phyloP scores from a whole-genome alignment of 495 filamentous ascomycete species.

The Lentithecium fluviatile region DNA sequence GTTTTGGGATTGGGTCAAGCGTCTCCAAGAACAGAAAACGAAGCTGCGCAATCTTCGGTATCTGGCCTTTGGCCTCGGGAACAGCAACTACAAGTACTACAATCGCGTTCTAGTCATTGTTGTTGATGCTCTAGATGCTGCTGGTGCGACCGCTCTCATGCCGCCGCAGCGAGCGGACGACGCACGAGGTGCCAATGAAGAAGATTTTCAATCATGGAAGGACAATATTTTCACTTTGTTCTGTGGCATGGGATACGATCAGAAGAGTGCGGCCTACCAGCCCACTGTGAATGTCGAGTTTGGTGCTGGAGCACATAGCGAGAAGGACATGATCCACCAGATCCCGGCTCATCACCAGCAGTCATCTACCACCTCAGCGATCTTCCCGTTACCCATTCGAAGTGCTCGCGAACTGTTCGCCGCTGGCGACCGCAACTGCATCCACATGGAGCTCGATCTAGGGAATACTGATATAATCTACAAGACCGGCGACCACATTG shows the following conservation, averaged over 20 bases:
- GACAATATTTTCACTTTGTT: conserved; percentile 47
- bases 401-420: conserved; percentile 47
- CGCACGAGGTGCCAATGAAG: conserved; percentile 50
- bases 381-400: conserved; percentile 42
- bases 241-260: conserved; percentile 43
- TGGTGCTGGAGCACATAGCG: conserved; percentile 42
- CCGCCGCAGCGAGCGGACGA: conserved; percentile 50
- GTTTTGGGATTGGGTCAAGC: conserved; percentile 52
- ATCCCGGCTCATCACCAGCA: conserved; percentile 43
- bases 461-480: conserved; percentile 36
- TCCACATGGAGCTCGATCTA: conserved; percentile 54
- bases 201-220: conserved; percentile 56
- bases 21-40: conserved; percentile 23
- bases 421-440: conserved; percentile 45
- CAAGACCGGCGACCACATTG: conserved; percentile 43
- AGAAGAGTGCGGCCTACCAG: conserved; percentile 45
- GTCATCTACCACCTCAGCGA: conserved; percentile 38
- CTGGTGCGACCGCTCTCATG: conserved; percentile 46
- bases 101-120: conserved; percentile 51
- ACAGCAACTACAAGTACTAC: conserved; percentile 55
- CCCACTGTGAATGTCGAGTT: conserved; percentile 49
- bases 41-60: conserved; percentile 46
- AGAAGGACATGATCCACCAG: conserved; percentile 43
- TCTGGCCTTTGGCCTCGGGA: conserved; percentile 50
- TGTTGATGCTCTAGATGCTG: conserved; percentile 41